Evolutionary conservation across 1,139 yeast species (phyloP).

Genomic region (Candida freyschussii): DNA sequence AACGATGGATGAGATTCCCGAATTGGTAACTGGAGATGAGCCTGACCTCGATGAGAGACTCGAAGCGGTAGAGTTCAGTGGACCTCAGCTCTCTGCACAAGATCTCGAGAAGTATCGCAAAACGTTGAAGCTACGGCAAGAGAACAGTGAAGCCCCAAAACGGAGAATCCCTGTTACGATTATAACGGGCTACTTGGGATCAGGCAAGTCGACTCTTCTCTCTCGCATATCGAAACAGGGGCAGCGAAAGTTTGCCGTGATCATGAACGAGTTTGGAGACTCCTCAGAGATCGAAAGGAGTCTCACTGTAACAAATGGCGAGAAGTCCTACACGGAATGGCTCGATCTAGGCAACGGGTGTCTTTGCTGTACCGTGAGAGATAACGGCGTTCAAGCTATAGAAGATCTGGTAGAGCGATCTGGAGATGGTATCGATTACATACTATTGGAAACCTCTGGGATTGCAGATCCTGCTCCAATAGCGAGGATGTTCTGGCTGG

Average conservation of each 20-base stretch:
- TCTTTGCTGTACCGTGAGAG: conserved; percentile 92
- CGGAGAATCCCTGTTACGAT: conserved; percentile 83
- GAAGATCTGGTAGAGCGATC: conserved; percentile 77
- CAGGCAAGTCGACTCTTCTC: conserved; percentile 87
- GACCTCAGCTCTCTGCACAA: conserved; percentile 16
- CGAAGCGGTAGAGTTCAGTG: conserved; percentile 13
- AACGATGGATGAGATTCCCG: conserved; percentile 20
- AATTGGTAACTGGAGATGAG: conserved; percentile 25
- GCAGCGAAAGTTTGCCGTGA: conserved; percentile 75
- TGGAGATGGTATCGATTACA: conserved; percentile 77
- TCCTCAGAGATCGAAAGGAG: conserved; percentile 87
- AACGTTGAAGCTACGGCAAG: conserved; percentile 11
- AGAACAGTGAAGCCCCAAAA: conserved; percentile 12
- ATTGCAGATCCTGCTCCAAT: conserved; percentile 98
- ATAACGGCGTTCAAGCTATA: conserved; percentile 89
- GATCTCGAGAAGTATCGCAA: conserved; percentile 16
- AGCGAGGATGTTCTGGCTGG: conserved; percentile 96
- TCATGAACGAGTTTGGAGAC: conserved; percentile 86
- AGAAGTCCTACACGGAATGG: conserved; percentile 82
- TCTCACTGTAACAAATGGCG: conserved; percentile 65
- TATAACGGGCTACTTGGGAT: conserved; percentile 90
- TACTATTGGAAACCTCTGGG: conserved; percentile 90
- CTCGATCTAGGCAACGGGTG: conserved; percentile 95
- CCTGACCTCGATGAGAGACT: conserved; percentile 17
- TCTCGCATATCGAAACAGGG: conserved; percentile 69